These are phyloP conservation scores for Xerocomus brunneocitrinus DNA, from an alignment of 768 basidiomycete genomes.

Conservation along the genomic window DNA sequence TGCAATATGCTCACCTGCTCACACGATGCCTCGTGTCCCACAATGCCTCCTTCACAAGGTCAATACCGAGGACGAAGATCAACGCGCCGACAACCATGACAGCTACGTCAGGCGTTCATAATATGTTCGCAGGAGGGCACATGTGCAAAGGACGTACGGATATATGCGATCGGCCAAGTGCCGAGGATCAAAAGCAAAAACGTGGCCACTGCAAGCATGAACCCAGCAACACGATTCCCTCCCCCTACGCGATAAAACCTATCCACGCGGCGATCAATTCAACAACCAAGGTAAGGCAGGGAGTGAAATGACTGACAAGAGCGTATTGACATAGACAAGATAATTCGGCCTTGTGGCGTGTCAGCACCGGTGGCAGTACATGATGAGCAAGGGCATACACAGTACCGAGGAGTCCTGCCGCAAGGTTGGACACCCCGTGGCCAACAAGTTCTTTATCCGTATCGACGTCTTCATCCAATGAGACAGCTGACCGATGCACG, in stretches of 20 bases:
- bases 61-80: constrained; percentile 92
- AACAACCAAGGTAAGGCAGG: not conserved
- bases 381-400: constrained; percentile 48
- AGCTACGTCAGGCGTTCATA: constrained; percentile 40
- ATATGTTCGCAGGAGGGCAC: not conserved
- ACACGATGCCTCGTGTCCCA: constrained; percentile 94
- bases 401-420: constrained; percentile 74
- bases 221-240: constrained; percentile 74
- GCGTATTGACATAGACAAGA: constrained; percentile 82
- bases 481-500: constrained; percentile 57
- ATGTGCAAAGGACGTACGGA: constrained; percentile 55
- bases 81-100: constrained; percentile 88
- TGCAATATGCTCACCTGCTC: constrained; percentile 53
- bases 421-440: constrained; percentile 88
- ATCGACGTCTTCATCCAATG: constrained; percentile 82
- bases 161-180: constrained; percentile 84
- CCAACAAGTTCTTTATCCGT: constrained; percentile 90
- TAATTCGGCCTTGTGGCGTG: constrained; percentile 62
- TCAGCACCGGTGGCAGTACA: not conserved
- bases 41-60: constrained; percentile 90
- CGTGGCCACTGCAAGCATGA: constrained; percentile 78
- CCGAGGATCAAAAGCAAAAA: constrained; percentile 71
- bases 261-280: not conserved
- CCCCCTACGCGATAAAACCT: constrained; percentile 95
- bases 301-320: constrained; percentile 46